These are phyloP conservation scores for Trametes gibbosa DNA, from an alignment of 768 basidiomycete genomes.

Conservation along the genomic window DNA sequence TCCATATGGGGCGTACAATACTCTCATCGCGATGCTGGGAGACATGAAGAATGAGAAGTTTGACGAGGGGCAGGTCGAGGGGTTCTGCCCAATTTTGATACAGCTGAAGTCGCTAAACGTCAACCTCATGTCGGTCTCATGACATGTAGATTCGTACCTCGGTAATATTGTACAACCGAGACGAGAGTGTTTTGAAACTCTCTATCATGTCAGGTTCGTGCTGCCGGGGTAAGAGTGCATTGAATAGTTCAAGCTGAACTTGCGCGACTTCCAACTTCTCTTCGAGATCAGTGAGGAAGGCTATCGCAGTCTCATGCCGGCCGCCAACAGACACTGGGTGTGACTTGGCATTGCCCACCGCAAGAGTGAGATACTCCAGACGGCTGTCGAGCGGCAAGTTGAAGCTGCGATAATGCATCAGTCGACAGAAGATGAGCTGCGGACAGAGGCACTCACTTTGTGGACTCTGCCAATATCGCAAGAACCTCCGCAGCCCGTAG, in stretches of 20 bases:
- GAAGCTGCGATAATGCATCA: slow-evolving; percentile 43
- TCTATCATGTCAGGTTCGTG: slow-evolving; percentile 61
- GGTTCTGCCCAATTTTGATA: slow-evolving; percentile 87
- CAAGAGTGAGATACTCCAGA: slow-evolving; percentile 89
- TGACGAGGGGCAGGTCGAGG: slow-evolving; percentile 78
- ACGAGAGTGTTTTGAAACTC: slow-evolving; percentile 57
- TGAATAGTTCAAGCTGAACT: slow-evolving; percentile 91
- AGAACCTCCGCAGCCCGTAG: slow-evolving; percentile 87
- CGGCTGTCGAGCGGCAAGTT: slow-evolving; percentile 68
- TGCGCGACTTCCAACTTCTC: slow-evolving; percentile 97
- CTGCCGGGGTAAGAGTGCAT: slow-evolving; percentile 53
- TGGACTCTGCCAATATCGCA: slow-evolving; percentile 77
- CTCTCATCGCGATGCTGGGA: slow-evolving; percentile 89
- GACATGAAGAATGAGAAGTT: slow-evolving; percentile 87
- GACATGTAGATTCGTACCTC: slow-evolving; percentile 51
- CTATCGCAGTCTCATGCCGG: slow-evolving; percentile 85
- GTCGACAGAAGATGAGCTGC: neutral
- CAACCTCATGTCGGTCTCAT: neutral
- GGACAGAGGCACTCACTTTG: slow-evolving; percentile 51
- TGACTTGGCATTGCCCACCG: slow-evolving; percentile 95
- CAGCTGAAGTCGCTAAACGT: slow-evolving; percentile 46
- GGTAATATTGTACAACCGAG: slow-evolving; percentile 71
- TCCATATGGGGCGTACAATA: slow-evolving; percentile 85
- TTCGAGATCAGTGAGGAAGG: slow-evolving; percentile 91
- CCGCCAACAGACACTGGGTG: slow-evolving; percentile 78